phyloP scores from a whole-genome alignment of 192 early-diverging fungal species.

The Coemansia asiatica region DNA sequence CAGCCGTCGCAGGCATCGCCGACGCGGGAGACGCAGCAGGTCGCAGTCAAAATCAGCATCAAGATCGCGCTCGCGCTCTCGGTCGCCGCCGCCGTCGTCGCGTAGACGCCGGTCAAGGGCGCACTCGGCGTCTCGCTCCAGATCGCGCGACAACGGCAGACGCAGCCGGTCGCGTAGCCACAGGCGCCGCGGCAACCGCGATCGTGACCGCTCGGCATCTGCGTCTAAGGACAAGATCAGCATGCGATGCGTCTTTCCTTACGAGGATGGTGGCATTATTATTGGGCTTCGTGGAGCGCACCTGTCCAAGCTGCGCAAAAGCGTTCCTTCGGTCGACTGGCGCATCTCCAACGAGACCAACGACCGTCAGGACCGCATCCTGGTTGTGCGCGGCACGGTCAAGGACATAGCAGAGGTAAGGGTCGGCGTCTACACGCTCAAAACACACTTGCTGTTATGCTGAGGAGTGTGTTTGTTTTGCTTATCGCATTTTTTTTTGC shows the following conservation, averaged over 20 bases:
- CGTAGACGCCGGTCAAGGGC: constrained; percentile 14
- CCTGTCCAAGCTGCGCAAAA: constrained; percentile 46
- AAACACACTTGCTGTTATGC: not conserved
- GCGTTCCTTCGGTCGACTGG: constrained; percentile 44
- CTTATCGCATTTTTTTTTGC: not conserved
- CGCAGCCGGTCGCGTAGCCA: constrained; percentile 23
- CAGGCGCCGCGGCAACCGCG: constrained; percentile 10
- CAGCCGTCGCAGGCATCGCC: not conserved
- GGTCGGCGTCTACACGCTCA: not conserved
- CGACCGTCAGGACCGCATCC: constrained; percentile 52
- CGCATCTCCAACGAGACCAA: constrained; percentile 56
- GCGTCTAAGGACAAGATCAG: constrained; percentile 39
- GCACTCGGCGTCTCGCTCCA: constrained; percentile 19
- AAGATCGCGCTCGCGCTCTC: constrained; percentile 17
- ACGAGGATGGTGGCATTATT: constrained; percentile 57
- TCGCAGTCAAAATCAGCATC: constrained; percentile 22
- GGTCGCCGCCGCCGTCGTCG: not conserved
- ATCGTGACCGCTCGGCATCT: constrained; percentile 11
- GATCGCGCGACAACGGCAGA: constrained; percentile 25
- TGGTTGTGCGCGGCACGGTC: constrained; percentile 45
- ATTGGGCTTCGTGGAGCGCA: constrained; percentile 54
- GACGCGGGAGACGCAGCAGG: constrained; percentile 29
- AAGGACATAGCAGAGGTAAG: constrained; percentile 42
- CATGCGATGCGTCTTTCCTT: constrained; percentile 54
- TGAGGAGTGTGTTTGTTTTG: not conserved